A percentile compares a stretch with the other conserved stretches of the same genome.
These are phyloP conservation scores for Talaromyces piceae DNA, from an alignment of 2,329 filamentous ascomycete species.

Conservation along the genomic window DNA sequence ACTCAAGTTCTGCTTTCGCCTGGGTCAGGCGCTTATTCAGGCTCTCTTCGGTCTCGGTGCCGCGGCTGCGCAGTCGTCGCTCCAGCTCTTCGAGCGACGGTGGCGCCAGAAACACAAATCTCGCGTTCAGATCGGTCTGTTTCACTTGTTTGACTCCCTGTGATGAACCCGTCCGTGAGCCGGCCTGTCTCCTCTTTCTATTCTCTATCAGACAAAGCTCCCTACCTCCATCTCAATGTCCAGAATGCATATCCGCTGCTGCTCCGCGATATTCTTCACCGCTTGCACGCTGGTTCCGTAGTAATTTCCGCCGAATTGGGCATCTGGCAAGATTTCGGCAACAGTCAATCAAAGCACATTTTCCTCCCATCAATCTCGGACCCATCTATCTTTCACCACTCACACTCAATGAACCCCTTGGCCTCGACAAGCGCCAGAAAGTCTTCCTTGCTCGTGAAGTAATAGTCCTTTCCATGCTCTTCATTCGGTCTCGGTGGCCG, in stretches of 20 bases:
- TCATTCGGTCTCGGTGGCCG: conserved; percentile 69
- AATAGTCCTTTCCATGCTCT: conserved; percentile 69
- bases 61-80: conserved; percentile 62
- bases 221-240: conserved; percentile 94
- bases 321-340: conserved; percentile 36
- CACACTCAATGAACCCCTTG: conserved; percentile 69
- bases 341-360: background rate
- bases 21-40: conserved; percentile 63
- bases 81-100: conserved; percentile 68
- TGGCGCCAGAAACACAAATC: conserved; percentile 79
- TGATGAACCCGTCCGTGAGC: too few species aligned
- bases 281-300: conserved; percentile 81
- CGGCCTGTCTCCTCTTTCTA: background rate
- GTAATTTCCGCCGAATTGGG: conserved; percentile 74
- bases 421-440: conserved; percentile 63
- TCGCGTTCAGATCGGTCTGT: conserved; percentile 62
- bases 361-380: background rate
- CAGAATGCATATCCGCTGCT: conserved; percentile 69
- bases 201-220: background rate
- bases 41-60: conserved; percentile 69
- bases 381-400: too few species aligned
- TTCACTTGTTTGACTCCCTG: conserved; percentile 90
- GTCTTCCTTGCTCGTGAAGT: conserved; percentile 60
- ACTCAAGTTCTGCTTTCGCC: conserved; percentile 68
- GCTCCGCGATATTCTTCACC: conserved; percentile 64